phyloP scores from a whole-genome alignment of 768 basidiomycete species.

The Arthromyces matolae region DNA sequence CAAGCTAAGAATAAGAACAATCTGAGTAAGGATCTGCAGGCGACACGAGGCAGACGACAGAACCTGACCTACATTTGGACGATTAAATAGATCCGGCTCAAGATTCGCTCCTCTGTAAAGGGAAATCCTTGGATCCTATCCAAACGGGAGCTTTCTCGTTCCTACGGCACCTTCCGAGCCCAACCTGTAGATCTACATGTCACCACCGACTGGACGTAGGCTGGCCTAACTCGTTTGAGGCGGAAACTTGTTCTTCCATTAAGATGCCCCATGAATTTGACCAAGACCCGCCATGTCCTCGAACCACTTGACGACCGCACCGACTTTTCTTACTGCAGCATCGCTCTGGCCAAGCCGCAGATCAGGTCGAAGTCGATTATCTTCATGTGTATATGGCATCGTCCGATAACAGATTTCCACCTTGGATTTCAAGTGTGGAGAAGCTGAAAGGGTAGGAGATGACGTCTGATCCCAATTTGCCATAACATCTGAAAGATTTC shows the following conservation, averaged over 20 bases:
- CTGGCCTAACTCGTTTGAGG: background rate
- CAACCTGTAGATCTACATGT: no score
- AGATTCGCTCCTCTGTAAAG: background rate
- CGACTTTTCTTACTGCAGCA: constrained; percentile 63
- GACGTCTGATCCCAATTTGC: constrained; percentile 41
- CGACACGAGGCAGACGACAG: background rate
- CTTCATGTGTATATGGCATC: constrained; percentile 60
- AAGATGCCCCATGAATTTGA: background rate
- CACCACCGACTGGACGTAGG: no score
- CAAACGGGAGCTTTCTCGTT: background rate
- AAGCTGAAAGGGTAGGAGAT: constrained; percentile 58
- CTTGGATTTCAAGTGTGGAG: constrained; percentile 58
- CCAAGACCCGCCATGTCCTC: constrained; percentile 64
- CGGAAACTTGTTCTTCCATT: background rate
- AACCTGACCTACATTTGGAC: background rate
- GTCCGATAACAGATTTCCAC: constrained; percentile 76
- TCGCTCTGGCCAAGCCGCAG: constrained; percentile 68
- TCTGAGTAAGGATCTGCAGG: background rate
- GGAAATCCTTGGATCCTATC: background rate
- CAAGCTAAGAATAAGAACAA: background rate
- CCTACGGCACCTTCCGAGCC: no score
- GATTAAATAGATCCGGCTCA: background rate
- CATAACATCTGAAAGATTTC: constrained; percentile 52
- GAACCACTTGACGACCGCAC: constrained; percentile 66
- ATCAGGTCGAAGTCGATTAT: constrained; percentile 65